Evolutionary conservation across 148 eudicot species (phyloP).

Genomic region (Cornus florida): DNA sequence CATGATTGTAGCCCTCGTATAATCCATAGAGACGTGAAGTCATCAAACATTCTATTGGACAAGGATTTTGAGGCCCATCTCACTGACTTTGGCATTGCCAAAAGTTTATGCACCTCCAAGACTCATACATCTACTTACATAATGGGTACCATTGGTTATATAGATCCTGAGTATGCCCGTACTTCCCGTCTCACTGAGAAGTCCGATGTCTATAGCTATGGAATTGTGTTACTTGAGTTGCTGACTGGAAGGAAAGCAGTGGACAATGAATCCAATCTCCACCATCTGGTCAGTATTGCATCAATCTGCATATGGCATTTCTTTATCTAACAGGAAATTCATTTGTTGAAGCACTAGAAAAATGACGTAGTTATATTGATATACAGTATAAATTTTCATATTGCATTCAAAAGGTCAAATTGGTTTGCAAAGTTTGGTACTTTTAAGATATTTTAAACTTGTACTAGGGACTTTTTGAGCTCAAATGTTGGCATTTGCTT

Average conservation of each 20-base stretch:
- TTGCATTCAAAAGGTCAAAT: no score
- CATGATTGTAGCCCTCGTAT: conserved; percentile 97
- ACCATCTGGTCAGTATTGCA: conserved; percentile 69
- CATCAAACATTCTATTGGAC: conserved; percentile 92
- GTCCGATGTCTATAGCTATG: conserved; percentile 97
- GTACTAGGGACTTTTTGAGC: background rate
- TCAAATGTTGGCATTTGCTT: background rate
- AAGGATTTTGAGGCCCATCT: conserved; percentile 92
- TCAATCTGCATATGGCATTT: conserved; percentile 1
- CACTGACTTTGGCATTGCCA: conserved; percentile 97
- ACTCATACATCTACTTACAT: conserved; percentile 85
- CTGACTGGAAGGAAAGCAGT: conserved; percentile 94
- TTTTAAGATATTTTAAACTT: no score
- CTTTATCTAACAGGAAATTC: background rate
- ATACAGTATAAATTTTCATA: no score
- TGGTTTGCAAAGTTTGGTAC: no score
- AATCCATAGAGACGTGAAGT: conserved; percentile 93
- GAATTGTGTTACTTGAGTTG: conserved; percentile 88
- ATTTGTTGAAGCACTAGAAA: background rate
- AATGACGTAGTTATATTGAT: no score
- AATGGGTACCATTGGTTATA: conserved; percentile 98
- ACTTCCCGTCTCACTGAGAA: conserved; percentile 96
- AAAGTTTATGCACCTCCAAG: conserved; percentile 74
- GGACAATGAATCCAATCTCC: conserved; percentile 92
- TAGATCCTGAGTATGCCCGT: conserved; percentile 97